Evolutionary conservation across 1,284 basidiomycete species (phyloP).

Genomic region (Cutaneotrichosporon arboriforme): DNA sequence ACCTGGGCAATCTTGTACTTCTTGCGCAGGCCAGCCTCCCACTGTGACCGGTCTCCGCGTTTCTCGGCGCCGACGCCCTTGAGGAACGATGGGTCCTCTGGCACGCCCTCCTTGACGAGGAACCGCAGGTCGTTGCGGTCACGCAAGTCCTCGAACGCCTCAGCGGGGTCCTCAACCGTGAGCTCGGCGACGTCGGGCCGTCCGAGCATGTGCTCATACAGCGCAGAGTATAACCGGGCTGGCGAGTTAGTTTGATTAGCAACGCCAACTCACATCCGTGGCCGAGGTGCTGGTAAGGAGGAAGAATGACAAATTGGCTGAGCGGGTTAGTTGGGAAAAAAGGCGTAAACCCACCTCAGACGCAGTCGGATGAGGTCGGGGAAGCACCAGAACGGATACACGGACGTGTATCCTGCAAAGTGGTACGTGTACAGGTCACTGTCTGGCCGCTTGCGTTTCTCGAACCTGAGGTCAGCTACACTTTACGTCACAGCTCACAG

Average conservation of each 20-base stretch:
- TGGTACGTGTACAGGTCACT: conserved; percentile 61
- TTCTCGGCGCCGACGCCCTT: conserved; percentile 30
- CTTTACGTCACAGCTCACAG: conserved; percentile 54
- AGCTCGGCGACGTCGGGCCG: conserved; percentile 73
- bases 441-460: conserved; percentile 62
- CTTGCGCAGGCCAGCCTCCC: conserved; percentile 72
- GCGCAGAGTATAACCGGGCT: conserved; percentile 83
- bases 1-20: conserved; percentile 86
- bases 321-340: background rate
- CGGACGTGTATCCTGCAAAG: conserved; percentile 83
- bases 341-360: conserved; percentile 60
- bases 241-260: conserved; percentile 4
- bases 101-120: conserved; percentile 50
- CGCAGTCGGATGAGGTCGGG: conserved; percentile 79
- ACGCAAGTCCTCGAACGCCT: conserved; percentile 65
- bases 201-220: conserved; percentile 70
- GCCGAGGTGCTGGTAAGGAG: conserved; percentile 81
- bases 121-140: conserved; percentile 85
- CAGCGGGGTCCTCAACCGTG: conserved; percentile 94
- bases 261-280: conserved; percentile 69
- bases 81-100: conserved; percentile 33
- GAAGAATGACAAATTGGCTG: conserved; percentile 88
- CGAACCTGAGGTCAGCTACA: conserved; percentile 56
- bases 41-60: conserved; percentile 47
- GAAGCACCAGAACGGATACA: conserved; percentile 90